Evolutionary conservation across 2,329 filamentous ascomycete genomes (phyloP).

Genomic region (Colletotrichum echinochloae): DNA sequence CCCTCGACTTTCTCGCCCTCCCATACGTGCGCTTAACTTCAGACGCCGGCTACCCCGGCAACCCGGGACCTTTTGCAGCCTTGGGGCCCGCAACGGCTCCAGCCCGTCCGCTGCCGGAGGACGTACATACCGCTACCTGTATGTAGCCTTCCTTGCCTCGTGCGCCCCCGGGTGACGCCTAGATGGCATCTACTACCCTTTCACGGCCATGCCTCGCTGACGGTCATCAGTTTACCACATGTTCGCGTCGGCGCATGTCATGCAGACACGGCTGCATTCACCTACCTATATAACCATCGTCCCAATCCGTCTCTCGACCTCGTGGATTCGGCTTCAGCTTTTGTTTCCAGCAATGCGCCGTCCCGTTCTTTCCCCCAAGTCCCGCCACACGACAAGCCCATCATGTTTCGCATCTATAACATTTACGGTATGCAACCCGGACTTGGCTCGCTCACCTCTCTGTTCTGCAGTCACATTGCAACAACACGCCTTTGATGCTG

Average conservation of each 20-base stretch:
- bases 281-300: slow-evolving; percentile 15
- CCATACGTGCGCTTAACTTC: slow-evolving; percentile 37
- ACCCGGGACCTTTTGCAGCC: background rate
- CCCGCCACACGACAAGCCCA: slow-evolving; percentile 15
- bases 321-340: background rate
- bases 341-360: background rate
- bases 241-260: background rate
- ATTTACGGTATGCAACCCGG: slow-evolving; percentile 49
- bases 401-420: slow-evolving; percentile 53
- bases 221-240: slow-evolving; percentile 13
- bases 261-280: background rate
- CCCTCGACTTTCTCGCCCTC: slow-evolving; percentile 3
- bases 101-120: background rate
- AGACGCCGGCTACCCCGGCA: slow-evolving; percentile 17
- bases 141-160: background rate
- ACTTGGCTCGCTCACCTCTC: background rate
- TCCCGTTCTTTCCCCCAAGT: background rate
- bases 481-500: background rate
- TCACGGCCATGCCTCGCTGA: slow-evolving; percentile 18
- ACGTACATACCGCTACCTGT: no score
- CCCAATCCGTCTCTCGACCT: background rate
- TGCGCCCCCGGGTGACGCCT: background rate
- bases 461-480: background rate
- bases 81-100: slow-evolving; percentile 5
- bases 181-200: background rate